These are phyloP conservation scores for Irpex sp. DNA, from an alignment of 1,284 basidiomycete species.

Conservation along the genomic window DNA sequence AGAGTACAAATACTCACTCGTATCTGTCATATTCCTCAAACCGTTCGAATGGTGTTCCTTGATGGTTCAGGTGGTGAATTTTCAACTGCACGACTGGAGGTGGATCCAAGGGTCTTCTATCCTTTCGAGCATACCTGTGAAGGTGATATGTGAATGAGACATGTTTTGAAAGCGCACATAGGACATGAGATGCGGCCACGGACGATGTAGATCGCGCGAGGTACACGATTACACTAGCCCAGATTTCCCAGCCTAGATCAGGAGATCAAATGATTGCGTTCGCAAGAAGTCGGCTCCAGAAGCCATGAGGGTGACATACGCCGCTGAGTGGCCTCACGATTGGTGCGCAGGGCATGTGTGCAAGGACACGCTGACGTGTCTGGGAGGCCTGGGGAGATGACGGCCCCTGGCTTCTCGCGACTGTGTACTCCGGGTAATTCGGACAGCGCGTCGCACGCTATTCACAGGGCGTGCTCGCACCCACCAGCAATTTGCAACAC, in stretches of 20 bases:
- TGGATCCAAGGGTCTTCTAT: conserved; percentile 36
- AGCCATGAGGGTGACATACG: background rate
- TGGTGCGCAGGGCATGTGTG: background rate
- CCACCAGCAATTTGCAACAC: background rate
- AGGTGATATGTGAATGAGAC: background rate
- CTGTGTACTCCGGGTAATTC: background rate
- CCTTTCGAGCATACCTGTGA: conserved; percentile 35
- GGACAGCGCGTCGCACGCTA: background rate
- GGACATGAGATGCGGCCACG: background rate
- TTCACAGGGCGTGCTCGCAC: background rate
- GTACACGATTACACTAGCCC: background rate
- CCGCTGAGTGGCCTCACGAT: background rate
- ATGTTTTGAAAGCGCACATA: background rate
- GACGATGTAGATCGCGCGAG: background rate
- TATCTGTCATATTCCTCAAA: conserved; percentile 34
- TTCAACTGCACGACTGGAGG: conserved; percentile 36
- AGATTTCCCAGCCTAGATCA: conserved; percentile 2
- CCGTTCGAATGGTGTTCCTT: conserved; percentile 22
- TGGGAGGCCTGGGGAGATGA: background rate
- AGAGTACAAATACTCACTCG: conserved; percentile 28
- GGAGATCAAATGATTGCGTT: conserved; percentile 1
- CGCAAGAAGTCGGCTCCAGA: background rate
- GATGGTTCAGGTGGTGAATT: conserved; percentile 19
- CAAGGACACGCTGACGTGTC: background rate
- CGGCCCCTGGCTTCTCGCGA: background rate